Evolutionary conservation across 2,329 filamentous ascomycete species (phyloP).

Genomic region (Aspergillus luchuensis): DNA sequence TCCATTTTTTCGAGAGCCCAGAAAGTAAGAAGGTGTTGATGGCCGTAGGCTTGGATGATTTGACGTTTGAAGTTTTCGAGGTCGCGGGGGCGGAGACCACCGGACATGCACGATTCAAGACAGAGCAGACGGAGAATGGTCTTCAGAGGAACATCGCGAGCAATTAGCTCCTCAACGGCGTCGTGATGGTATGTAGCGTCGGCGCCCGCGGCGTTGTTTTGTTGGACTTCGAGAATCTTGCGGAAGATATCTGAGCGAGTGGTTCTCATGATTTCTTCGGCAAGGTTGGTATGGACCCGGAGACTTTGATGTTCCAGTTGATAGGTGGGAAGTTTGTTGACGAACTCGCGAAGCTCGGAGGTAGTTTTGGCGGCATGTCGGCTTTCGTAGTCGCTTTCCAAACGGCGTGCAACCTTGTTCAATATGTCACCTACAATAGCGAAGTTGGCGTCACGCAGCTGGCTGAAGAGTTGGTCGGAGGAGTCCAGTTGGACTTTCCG

Average conservation of each 20-base stretch:
- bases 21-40: conserved; percentile 90
- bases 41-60: conserved; percentile 89
- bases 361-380: conserved; percentile 85
- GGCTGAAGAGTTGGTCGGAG: conserved; percentile 83
- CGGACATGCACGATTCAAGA: conserved; percentile 86
- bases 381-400: conserved; percentile 85
- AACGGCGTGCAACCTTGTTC: conserved; percentile 84
- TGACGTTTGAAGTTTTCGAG: conserved; percentile 86
- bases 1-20: conserved; percentile 86
- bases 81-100: conserved; percentile 84
- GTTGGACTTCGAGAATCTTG: conserved; percentile 86
- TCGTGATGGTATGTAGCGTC: conserved; percentile 90
- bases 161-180: conserved; percentile 90
- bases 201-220: conserved; percentile 87
- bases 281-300: conserved; percentile 87
- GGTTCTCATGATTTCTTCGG: conserved; percentile 92
- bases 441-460: conserved; percentile 90
- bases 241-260: conserved; percentile 89
- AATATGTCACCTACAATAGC: conserved; percentile 86
- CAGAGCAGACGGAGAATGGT: conserved; percentile 83
- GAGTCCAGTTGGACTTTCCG: conserved; percentile 87
- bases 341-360: conserved; percentile 89
- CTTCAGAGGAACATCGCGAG: conserved; percentile 77
- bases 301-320: conserved; percentile 91
- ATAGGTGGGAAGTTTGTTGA: conserved; percentile 87